These are phyloP conservation scores for Cryptosporidium meleagridis DNA, from an alignment of 169 alveolate genomes.

Conservation along the genomic window DNA sequence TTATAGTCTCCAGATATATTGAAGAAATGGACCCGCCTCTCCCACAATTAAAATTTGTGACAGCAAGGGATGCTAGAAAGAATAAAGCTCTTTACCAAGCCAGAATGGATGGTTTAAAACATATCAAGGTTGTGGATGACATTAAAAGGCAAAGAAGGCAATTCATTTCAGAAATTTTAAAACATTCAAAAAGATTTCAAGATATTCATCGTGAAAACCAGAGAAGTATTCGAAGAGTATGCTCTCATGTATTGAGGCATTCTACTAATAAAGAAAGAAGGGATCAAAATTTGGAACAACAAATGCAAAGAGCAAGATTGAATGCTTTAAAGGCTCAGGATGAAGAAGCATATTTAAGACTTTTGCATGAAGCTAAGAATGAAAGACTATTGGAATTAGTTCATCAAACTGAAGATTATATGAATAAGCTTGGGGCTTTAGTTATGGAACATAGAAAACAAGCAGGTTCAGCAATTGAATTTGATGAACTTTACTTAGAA, in stretches of 20 bases:
- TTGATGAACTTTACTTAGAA: conserved; percentile 9
- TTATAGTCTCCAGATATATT: conserved; percentile 62
- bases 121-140: conserved; percentile 35
- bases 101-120: conserved; percentile 68
- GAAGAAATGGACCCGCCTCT: conserved; percentile 68
- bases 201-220: conserved; percentile 67
- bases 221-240: conserved; percentile 49
- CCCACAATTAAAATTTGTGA: conserved; percentile 52
- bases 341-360: conserved; percentile 90
- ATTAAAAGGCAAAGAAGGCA: conserved; percentile 64
- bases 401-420: conserved; percentile 93
- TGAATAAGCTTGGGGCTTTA: conserved; percentile 91
- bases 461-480: conserved; percentile 56
- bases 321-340: conserved; percentile 88
- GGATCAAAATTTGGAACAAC: conserved; percentile 72
- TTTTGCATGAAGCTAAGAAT: conserved; percentile 92
- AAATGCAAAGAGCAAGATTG: conserved; percentile 79
- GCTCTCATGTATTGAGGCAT: conserved; percentile 68
- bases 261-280: conserved; percentile 46
- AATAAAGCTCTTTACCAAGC: conserved; percentile 71
- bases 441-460: conserved; percentile 89
- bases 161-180: conserved; percentile 56
- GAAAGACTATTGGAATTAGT: conserved; percentile 91
- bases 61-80: conserved; percentile 70
- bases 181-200: conserved; percentile 50